A percentile compares a stretch with the other conserved stretches of the same genome.
phyloP scores from a whole-genome alignment of 139 green algal genomes.

The Tetraselmis chui region DNA sequence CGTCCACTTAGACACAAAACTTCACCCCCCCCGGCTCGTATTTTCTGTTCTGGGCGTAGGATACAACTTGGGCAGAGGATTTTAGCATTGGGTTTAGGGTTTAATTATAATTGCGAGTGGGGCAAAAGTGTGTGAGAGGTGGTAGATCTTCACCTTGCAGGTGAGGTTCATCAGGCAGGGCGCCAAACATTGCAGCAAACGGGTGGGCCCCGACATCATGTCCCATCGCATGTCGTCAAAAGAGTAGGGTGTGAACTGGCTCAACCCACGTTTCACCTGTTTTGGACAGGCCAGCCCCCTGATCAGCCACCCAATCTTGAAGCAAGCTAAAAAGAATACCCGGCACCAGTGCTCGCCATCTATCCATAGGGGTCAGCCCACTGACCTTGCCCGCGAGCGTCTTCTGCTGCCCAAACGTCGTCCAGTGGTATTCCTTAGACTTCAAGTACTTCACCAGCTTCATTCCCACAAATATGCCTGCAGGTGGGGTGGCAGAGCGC shows the following conservation, averaged over 20 bases:
- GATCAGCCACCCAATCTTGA: no score
- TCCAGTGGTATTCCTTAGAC: slow-evolving; percentile 56
- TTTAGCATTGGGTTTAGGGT: no score
- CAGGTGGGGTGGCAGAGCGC: not conserved
- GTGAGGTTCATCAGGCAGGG: not conserved
- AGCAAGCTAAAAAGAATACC: no score
- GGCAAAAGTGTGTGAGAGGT: no score
- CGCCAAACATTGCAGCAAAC: not conserved
- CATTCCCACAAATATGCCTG: slow-evolving; percentile 41
- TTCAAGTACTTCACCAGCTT: slow-evolving; percentile 51
- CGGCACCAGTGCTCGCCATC: no score
- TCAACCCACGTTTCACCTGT: slow-evolving; percentile 37
- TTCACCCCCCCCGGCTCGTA: no score
- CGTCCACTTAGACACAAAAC: no score
- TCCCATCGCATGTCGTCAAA: slow-evolving; percentile 63
- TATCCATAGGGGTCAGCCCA: no score
- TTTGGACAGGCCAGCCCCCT: no score
- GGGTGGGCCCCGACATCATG: not conserved
- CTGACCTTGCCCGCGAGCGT: slow-evolving; percentile 48
- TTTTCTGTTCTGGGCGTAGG: no score
- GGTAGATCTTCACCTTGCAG: not conserved
- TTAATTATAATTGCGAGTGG: no score
- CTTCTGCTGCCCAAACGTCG: slow-evolving; percentile 50
- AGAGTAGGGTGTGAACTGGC: slow-evolving; percentile 73
- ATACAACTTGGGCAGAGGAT: no score